phyloP scores from a whole-genome alignment of 2,329 filamentous ascomycete genomes.

The Phialemonium atrogriseum region DNA sequence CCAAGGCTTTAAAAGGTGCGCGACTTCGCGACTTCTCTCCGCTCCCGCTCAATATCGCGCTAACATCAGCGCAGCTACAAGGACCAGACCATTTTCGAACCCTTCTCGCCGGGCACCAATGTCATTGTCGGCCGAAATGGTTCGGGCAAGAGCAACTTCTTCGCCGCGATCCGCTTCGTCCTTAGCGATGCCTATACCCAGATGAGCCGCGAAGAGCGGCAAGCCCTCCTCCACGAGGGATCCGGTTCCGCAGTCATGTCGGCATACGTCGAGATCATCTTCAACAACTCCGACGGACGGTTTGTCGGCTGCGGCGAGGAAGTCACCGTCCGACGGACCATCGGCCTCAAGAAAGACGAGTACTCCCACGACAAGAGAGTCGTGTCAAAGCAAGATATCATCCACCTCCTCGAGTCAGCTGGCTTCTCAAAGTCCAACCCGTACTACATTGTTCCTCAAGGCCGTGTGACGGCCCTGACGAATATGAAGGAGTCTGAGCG shows the following conservation, averaged over 20 bases:
- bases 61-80: slow-evolving; percentile 66
- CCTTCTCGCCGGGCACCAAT: slow-evolving; percentile 95
- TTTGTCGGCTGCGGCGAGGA: slow-evolving; percentile 92
- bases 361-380: slow-evolving; percentile 97
- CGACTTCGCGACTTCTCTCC: not conserved
- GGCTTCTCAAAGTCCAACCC: slow-evolving; percentile 96
- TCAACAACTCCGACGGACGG: slow-evolving; percentile 93
- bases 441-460: slow-evolving; percentile 98
- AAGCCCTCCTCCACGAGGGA: slow-evolving; percentile 93
- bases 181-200: slow-evolving; percentile 96
- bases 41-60: slow-evolving; percentile 1
- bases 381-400: slow-evolving; percentile 86
- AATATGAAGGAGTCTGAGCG: slow-evolving; percentile 98
- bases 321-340: slow-evolving; percentile 83
- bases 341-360: slow-evolving; percentile 96
- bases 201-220: slow-evolving; percentile 91
- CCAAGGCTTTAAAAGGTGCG: slow-evolving; percentile 96
- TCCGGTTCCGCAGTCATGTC: slow-evolving; percentile 97
- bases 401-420: slow-evolving; percentile 90
- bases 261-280: slow-evolving; percentile 98
- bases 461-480: slow-evolving; percentile 87
- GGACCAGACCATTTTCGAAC: slow-evolving; percentile 97
- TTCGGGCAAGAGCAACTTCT: slow-evolving; percentile 99
- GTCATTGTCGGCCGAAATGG: slow-evolving; percentile 99
- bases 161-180: slow-evolving; percentile 96